Evolutionary conservation across 1,139 yeast genomes (phyloP).

Genomic region (Blastobotrys raffinosifermentans): DNA sequence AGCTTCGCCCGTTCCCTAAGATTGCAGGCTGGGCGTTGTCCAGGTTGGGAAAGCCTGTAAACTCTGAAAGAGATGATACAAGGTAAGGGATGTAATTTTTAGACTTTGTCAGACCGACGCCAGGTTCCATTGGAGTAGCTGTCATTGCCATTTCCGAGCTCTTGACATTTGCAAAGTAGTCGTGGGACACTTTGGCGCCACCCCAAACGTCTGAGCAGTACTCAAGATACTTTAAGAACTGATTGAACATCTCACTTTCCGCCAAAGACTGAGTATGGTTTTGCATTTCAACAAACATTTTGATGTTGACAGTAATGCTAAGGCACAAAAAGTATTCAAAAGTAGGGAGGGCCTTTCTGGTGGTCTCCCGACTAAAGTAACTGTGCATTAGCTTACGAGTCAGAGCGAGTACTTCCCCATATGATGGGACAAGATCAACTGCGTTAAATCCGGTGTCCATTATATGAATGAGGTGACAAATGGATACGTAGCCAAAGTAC

Average conservation of each 20-base stretch:
- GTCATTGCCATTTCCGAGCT: background rate
- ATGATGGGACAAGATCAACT: constrained; percentile 1
- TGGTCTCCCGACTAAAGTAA: constrained; percentile 2
- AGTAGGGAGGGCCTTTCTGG: constrained; percentile 4
- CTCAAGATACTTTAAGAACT: constrained; percentile 1
- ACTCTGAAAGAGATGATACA: constrained; percentile 3
- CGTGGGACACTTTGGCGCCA: constrained; percentile 3
- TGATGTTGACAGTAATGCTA: constrained; percentile 4
- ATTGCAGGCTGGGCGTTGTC: background rate
- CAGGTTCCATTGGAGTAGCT: background rate
- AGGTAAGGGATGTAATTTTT: constrained; percentile 4
- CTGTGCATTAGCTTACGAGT: constrained; percentile 1
- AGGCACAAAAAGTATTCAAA: constrained; percentile 6
- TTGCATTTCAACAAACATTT: constrained; percentile 1
- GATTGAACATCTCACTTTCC: background rate
- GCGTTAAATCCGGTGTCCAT: background rate
- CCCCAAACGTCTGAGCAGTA: constrained; percentile 2
- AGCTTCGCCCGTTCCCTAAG: constrained; percentile 4
- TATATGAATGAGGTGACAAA: constrained; percentile 4
- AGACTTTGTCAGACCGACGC: too few relatives aligned
- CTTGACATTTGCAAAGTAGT: constrained; percentile 2
- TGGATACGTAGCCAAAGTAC: constrained; percentile 5
- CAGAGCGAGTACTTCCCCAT: background rate
- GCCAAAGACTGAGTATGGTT: background rate
- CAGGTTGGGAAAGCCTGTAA: constrained; percentile 6